Percentiles rank a stretch among this genome's conserved stretches.
Conservation (phyloP, 345 rosid species). For the Lepidium didymum region DNA sequence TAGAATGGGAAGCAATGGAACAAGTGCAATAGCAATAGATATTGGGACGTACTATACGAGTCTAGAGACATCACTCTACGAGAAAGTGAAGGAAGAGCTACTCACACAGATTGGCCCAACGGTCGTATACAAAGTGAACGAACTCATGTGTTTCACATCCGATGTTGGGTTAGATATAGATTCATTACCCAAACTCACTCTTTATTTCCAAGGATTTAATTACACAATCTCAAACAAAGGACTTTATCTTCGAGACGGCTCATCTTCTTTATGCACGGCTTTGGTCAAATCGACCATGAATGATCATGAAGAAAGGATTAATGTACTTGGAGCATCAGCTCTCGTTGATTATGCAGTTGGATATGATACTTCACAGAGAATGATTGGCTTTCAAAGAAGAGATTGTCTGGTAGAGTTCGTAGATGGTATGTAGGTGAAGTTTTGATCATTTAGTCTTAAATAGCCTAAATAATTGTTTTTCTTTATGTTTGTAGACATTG, state of each 20-base stretch:
- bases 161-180: slow-evolving; percentile 17
- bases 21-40: slow-evolving; percentile 15
- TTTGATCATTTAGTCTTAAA: background rate
- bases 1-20: slow-evolving; percentile 19
- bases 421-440: slow-evolving; percentile 18
- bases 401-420: slow-evolving; percentile 30
- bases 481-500: background rate
- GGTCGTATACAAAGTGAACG: slow-evolving; percentile 18
- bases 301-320: background rate
- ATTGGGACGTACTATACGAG: slow-evolving; percentile 25
- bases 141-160: slow-evolving; percentile 26
- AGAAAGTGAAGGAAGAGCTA: slow-evolving; percentile 13
- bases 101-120: slow-evolving; percentile 22
- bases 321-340: slow-evolving; percentile 29
- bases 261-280: slow-evolving; percentile 25
- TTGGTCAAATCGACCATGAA: slow-evolving; percentile 17
- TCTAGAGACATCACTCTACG: slow-evolving; percentile 24
- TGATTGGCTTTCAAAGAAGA: slow-evolving; percentile 19
- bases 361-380: slow-evolving; percentile 16
- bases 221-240: slow-evolving; percentile 28
- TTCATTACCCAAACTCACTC: slow-evolving; percentile 18
- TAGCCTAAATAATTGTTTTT: background rate
- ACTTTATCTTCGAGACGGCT: slow-evolving; percentile 18
- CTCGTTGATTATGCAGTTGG: slow-evolving; percentile 25
- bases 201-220: slow-evolving; percentile 16